Evolutionary conservation across 129 eudicot species (phyloP), one percentile per base, ranked within the genome.

Genomic region (Flaveria robusta): DNA sequence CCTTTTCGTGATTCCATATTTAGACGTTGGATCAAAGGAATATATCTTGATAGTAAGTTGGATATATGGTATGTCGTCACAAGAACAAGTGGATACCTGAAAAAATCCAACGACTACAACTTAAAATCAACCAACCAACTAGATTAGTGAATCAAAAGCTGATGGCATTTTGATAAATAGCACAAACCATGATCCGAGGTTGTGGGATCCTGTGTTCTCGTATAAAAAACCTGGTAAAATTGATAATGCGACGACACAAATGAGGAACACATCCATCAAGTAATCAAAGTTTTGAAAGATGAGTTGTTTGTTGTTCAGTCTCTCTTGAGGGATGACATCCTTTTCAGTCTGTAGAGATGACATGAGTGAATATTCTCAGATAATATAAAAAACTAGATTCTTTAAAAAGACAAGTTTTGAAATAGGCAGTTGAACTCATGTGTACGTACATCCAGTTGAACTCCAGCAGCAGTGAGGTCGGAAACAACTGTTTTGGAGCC

Each of bases 81-180:
- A 79, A 88, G 65, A 60, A 86, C 88, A 58, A 88, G 66, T 7
- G 85, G 75, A 49, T 88, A 88, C 93, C 93, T 83, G 77, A 58
- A 59, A 72, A 18, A 6, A 66, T 34, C 3, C 27, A 66, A 37
- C 45, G 0, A 62, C 13, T 16, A 2, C 7, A n/a, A 31, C 14
- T 60, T 26, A 11, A 26, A 0, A 11, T 26, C 5, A 23, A 23
- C 5, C 4, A 1, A 58, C 1, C 7, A 34, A 34, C 39, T 34
- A 4, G 66, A 10, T 11, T 4, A 58, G 7, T 23, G 3, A 5
- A 12, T 5, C 2, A 58, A 58, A 15, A 3, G 39, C 39, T 2
- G 31, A 23, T 27, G 18, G 65, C 7, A n/a, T 26, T 5, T 62
- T 26, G 1, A 26, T 0, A 34, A 34, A 5, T 34, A 34, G 39